Conservation (phyloP, 345 rosid genomes). For the Euphorbia pulcherrima region DNA sequence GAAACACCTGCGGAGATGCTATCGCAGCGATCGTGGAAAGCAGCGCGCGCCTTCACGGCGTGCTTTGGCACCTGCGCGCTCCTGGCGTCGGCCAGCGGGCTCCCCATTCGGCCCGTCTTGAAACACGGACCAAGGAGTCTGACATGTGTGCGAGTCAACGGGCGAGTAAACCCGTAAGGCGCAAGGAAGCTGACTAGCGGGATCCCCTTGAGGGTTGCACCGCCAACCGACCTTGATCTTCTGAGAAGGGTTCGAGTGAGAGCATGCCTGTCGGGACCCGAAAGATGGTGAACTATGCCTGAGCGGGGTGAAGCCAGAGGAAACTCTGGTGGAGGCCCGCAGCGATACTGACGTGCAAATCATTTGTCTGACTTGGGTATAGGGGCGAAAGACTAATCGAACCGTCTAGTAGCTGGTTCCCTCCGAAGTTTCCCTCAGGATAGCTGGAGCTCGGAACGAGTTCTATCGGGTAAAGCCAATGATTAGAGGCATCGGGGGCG, state of each 20-base stretch:
- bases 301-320: too few species aligned
- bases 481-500: constrained; percentile 12
- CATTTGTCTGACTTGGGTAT: constrained; percentile 52
- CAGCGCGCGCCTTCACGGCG: too few species aligned
- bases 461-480: constrained; percentile 13
- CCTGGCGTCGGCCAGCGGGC: constrained; percentile 32
- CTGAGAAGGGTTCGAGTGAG: too few species aligned
- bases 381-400: constrained; percentile 65
- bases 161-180: constrained; percentile 25
- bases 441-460: constrained; percentile 33
- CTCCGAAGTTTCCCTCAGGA: constrained; percentile 51
- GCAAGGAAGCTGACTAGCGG: too few species aligned
- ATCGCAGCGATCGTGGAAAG: too few species aligned
- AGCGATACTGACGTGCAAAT: constrained; percentile 41
- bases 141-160: constrained; percentile 45
- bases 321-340: too few species aligned
- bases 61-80: not conserved
- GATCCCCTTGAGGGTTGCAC: too few species aligned
- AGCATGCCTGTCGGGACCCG: too few species aligned
- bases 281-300: too few species aligned
- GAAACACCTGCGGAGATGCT: too few species aligned
- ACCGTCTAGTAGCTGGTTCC: constrained; percentile 57
- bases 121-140: constrained; percentile 59
- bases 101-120: constrained; percentile 49
- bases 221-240: too few species aligned